Conservation (phyloP, 805 yeast genomes). For the Starmera dryadoides region DNA sequence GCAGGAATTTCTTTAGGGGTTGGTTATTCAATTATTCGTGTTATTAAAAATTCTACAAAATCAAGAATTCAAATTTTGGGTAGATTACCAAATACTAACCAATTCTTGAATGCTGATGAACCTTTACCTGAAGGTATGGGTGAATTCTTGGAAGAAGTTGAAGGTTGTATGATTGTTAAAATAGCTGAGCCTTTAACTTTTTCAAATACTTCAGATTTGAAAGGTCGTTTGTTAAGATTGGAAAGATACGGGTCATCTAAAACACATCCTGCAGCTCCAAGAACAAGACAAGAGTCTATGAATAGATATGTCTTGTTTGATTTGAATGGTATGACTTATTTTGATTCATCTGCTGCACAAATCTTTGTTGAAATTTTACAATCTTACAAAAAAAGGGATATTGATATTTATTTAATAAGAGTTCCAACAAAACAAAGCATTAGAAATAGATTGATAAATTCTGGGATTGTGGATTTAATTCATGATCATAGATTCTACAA, state of each 20-base stretch:
- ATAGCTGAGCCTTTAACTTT: constrained; percentile 87
- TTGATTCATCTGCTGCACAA: constrained; percentile 79
- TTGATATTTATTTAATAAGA: constrained; percentile 54
- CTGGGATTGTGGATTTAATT: constrained; percentile 46
- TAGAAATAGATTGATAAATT: constrained; percentile 39
- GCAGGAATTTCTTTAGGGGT: constrained; percentile 88
- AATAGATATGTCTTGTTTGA: constrained; percentile 64
- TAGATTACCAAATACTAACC: constrained; percentile 51
- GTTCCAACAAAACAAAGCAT: constrained; percentile 42
- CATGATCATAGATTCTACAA: constrained; percentile 12
- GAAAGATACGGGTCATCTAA: constrained; percentile 72
- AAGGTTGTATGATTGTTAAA: constrained; percentile 70
- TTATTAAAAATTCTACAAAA: constrained; percentile 70
- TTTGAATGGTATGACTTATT: constrained; percentile 70
- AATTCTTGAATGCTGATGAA: constrained; percentile 68
- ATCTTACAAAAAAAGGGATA: constrained; percentile 45
- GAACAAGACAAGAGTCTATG: constrained; percentile 34
- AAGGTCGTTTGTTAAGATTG: constrained; percentile 55
- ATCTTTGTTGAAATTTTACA: constrained; percentile 54
- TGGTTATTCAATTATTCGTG: constrained; percentile 69
- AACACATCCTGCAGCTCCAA: constrained; percentile 70
- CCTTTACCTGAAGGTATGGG: constrained; percentile 28
- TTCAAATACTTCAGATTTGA: constrained; percentile 75
- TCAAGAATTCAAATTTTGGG: constrained; percentile 84
- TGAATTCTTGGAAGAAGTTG: constrained; percentile 36